Evolutionary conservation across 2,329 filamentous ascomycete species (phyloP).

Genomic region (Talaromyces islandicus): DNA sequence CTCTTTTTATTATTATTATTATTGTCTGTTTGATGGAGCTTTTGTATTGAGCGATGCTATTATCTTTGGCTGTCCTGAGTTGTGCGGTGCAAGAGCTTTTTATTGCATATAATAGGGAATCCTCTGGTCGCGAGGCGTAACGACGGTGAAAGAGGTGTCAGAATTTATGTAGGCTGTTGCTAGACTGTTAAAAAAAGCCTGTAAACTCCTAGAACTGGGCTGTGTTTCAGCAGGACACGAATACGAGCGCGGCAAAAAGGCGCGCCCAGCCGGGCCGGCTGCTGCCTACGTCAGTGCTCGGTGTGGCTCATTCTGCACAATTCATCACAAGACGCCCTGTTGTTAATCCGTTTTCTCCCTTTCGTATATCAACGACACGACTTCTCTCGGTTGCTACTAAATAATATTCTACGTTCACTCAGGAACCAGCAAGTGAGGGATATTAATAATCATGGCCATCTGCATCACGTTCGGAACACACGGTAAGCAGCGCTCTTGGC

Average conservation of each 20-base stretch:
- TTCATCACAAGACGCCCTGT: not conserved
- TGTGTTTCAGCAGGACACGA: not conserved
- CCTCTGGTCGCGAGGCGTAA: not conserved
- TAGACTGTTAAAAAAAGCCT: no score
- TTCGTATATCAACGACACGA: not conserved
- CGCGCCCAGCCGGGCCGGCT: not conserved
- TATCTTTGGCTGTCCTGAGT: not conserved
- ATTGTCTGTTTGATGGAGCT: not conserved
- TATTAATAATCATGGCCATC: constrained; percentile 27
- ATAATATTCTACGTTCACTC: not conserved
- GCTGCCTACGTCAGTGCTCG: not conserved
- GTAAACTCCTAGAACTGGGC: no score
- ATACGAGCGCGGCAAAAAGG: not conserved
- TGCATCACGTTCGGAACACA: constrained; percentile 40
- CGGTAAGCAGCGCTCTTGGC: constrained; percentile 21
- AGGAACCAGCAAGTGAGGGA: not conserved
- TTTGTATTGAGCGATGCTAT: not conserved
- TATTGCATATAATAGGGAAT: not conserved
- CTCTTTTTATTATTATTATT: not conserved
- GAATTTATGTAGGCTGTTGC: not conserved
- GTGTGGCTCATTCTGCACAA: not conserved
- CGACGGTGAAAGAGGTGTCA: not conserved
- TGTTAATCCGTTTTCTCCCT: not conserved
- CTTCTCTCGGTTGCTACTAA: not conserved
- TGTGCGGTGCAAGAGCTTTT: not conserved